Percentiles rank a stretch among this genome's conserved stretches.
Evolutionary conservation across 108 stramenopile genomes (phyloP).

Genomic region (Hondaea fermentalgiana): DNA sequence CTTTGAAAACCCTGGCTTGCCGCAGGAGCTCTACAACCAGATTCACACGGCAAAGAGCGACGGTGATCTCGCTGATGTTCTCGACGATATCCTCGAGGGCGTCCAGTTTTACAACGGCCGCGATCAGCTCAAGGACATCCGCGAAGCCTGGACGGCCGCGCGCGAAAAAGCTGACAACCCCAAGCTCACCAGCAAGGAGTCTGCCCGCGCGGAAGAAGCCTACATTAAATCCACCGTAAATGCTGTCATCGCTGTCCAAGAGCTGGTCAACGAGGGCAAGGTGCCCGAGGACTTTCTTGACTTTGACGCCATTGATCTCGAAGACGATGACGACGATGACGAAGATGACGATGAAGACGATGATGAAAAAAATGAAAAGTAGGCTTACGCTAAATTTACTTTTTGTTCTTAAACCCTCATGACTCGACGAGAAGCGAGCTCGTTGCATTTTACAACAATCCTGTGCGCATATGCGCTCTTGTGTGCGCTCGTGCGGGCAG

Average conservation of each 20-base stretch:
- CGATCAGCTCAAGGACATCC: not conserved
- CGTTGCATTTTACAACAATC: too few relatives aligned
- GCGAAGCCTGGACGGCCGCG: not conserved
- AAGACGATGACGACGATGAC: not conserved
- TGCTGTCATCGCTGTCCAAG: not conserved
- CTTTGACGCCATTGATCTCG: not conserved
- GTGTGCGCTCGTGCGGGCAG: too few relatives aligned
- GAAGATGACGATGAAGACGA: not conserved
- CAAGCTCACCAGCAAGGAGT: not conserved
- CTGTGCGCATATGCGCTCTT: too few relatives aligned
- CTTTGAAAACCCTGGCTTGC: not conserved
- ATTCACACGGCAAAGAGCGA: not conserved
- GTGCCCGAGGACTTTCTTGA: not conserved
- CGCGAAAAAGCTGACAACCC: not conserved
- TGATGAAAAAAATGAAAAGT: too few relatives aligned
- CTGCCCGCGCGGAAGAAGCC: not conserved
- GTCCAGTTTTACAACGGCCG: not conserved
- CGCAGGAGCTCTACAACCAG: not conserved
- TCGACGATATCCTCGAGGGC: conserved; percentile 1
- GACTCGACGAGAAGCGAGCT: too few relatives aligned
- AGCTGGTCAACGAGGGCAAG: conserved; percentile 3
- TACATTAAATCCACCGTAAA: not conserved
- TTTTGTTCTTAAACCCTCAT: too few relatives aligned
- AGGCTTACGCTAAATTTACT: too few relatives aligned
- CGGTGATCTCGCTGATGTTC: not conserved